Evolutionary conservation across 169 alveolate genomes (phyloP), one percentile per base, ranked within the genome.

Genomic region (Fabrea salina): DNA sequence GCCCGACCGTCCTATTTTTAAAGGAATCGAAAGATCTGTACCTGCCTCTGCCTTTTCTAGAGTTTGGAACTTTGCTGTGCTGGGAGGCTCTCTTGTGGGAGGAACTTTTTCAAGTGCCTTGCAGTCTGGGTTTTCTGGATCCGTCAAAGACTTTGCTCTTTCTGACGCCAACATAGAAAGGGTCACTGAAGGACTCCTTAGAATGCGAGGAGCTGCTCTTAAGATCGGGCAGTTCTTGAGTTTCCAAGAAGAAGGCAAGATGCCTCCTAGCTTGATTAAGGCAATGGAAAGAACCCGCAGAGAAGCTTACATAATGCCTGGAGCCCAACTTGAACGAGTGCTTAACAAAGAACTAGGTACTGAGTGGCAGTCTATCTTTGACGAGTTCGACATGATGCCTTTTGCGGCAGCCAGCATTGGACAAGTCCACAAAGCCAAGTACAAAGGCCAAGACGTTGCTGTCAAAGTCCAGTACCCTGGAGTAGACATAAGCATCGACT

Each of bases 361-460:
- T 35, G 74, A 91, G 49, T 91, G 95, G 95, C 54, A 68, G 51
- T 57, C 61, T 40, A 77, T 81, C 19, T 91, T 87, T 53, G 66
- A 70, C 35, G 85, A 82, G 27, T 87, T 91, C 41, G 78, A 83
- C 43, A 39, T 83, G 13, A 81, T 56, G 40, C 95, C 95, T 4
- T 80, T 91, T 59, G 95, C 95, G 19, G 95, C 95, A 19, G 95
- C 95, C 11, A 81, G 91, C 27, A 88, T 91, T 54, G 95, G 95
- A 1, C 80, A 91, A 64, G 95, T 91, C n/a, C 95, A 91, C 79
- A 70, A 59, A 58, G 95, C 89, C 5, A 44, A 40, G 0, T 43
- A 84, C 5, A 61, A 77, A 67, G 92, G 92, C 0, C 58, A 41
- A 49, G 71, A 78, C 57, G 93, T 91, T 1, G 95, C 95, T 22